phyloP scores from a whole-genome alignment of 768 basidiomycete genomes.

The Suillus lakei region DNA sequence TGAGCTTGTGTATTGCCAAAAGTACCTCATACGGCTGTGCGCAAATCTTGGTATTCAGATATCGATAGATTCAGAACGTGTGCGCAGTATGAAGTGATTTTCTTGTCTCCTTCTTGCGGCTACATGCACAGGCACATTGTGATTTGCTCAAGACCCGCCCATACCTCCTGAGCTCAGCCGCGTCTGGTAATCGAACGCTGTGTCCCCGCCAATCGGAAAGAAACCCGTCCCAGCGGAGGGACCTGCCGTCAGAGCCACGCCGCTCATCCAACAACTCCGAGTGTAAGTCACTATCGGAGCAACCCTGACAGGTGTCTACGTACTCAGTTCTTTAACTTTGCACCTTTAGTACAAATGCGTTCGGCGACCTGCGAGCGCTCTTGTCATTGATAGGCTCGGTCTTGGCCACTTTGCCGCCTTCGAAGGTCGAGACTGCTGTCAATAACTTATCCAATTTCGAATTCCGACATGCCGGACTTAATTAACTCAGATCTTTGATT shows the following conservation, averaged over 20 bases:
- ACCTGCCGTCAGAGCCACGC: background rate
- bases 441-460: background rate
- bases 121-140: too few species aligned
- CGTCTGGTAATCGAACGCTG: too few species aligned
- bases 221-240: background rate
- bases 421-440: background rate
- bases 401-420: conserved; percentile 1
- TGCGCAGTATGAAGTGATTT: background rate
- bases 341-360: background rate
- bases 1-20: background rate
- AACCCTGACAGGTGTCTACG: conserved; percentile 1
- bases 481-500: conserved; percentile 5
- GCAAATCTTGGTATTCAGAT: background rate
- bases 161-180: too few species aligned
- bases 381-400: conserved; percentile 1
- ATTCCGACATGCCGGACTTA: conserved; percentile 4
- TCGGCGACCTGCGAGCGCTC: background rate
- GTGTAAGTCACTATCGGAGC: background rate
- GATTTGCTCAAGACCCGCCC: background rate
- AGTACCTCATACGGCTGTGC: conserved; percentile 2
- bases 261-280: too few species aligned
- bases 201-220: background rate
- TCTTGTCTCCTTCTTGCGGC: background rate
- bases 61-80: background rate
- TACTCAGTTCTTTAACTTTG: background rate